Evolutionary conservation across 805 yeast genomes (phyloP), one percentile per base, ranked within the genome.

Genomic region (Clavispora fructus): DNA sequence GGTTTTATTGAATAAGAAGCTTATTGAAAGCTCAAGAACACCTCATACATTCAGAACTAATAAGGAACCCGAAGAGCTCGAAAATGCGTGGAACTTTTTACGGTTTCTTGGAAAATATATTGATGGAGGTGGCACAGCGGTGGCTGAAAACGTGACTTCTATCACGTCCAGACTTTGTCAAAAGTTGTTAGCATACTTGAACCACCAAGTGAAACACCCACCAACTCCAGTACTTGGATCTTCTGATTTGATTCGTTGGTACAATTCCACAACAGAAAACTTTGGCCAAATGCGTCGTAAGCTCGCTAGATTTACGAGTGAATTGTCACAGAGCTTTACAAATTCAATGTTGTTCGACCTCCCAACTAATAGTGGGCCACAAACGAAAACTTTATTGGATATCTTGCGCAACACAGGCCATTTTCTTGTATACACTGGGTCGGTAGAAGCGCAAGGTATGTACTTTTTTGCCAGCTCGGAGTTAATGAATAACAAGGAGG

Each of bases 51-150:
- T 87, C 67, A 78, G 90, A 55, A 86, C 95, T 0, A 88, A 87
- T 64, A 88, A 88, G 58, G 97, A 88, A 57, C 91, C 96, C 1
- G 99, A 92, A 54, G 90, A 86, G 59, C 69, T 94, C 41, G 95
- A 89, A 57, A 79, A 75, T 44, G 87, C 87, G 39, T 94, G 96
- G 91, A 74, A 77, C 28, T 82, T 84, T 55, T 70, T 94, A 53
- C 86, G 79, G 55, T 82, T 82, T 55, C 75, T 88, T 31, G 97
- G 97, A 12, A 79, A 77, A 50, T 83, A 77, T 54, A 77, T 94
- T 27, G 90, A 86, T 37, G 86, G 88, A 6, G 92, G 95, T 27
- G 88, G 94, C 35, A 77, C 80, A 6, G 82, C 85, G 13, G 82
- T 92, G 44, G 94, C 96, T 0, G 84, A 83, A 52, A 89, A 85